Evolutionary conservation across 495 filamentous ascomycete genomes (phyloP).

Genomic region (Annulohypoxylon bovei): DNA sequence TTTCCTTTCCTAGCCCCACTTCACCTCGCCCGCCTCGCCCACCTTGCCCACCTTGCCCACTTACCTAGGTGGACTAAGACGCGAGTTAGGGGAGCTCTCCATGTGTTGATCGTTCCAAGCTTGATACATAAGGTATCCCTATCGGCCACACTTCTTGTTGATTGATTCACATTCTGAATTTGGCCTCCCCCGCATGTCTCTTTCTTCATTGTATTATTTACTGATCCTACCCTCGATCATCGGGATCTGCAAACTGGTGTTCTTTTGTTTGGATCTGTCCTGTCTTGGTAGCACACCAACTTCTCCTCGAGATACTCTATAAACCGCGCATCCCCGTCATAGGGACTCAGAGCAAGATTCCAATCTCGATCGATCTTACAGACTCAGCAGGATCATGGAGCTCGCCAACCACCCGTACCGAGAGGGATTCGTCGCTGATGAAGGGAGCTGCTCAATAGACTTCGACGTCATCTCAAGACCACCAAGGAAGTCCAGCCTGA

Average conservation of each 20-base stretch:
- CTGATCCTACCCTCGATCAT: constrained; percentile 33
- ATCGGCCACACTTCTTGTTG: constrained; percentile 31
- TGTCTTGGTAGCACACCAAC: constrained; percentile 32
- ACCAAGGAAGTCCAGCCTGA: constrained; percentile 32
- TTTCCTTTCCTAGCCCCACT: constrained; percentile 13
- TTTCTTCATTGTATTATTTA: constrained; percentile 37
- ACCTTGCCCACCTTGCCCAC: neutral
- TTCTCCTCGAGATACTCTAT: constrained; percentile 37
- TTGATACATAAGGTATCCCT: constrained; percentile 45
- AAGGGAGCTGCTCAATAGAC: constrained; percentile 12
- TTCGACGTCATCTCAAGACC: neutral
- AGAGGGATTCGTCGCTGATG: constrained; percentile 5
- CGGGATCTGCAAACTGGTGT: constrained; percentile 33
- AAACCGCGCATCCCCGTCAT: constrained; percentile 43
- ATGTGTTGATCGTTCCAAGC: constrained; percentile 22
- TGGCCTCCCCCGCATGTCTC: constrained; percentile 28
- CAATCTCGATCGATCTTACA: constrained; percentile 31
- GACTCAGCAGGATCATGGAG: constrained; percentile 40
- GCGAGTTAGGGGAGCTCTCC: constrained; percentile 31
- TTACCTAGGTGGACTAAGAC: constrained; percentile 24
- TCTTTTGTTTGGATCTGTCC: constrained; percentile 14
- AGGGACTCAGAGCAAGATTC: constrained; percentile 24
- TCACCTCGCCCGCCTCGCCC: neutral
- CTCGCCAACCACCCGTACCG: constrained; percentile 28
- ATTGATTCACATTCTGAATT: constrained; percentile 41